Base-by-base conservation (phyloP, 495 filamentous ascomycete genomes). In the Aspergillus homomorphus region DNA sequence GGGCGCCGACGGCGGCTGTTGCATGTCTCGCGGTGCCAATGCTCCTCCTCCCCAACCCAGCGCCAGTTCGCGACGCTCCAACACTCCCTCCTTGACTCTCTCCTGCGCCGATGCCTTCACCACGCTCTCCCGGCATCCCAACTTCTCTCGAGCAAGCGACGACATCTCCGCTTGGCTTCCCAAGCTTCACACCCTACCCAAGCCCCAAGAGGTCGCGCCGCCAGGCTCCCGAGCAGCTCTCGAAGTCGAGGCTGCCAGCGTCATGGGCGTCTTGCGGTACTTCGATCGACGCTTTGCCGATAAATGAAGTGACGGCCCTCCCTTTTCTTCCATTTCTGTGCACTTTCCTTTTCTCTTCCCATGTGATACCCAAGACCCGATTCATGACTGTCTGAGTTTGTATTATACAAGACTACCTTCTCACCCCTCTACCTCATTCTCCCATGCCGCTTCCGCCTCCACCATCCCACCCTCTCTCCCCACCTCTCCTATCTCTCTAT, bases 181-280 rank as follows among this genome's bases (percentile, higher is more conserved):
- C 1, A 87, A 87, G 66, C 82, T 93, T 6, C 79, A 85, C 61
- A 84, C 88, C 15, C 75, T 86, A 9, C 74, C 77, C 10, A 70
- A 74, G 20, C 73, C 77, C 1, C 67, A 63, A 14, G 74, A 77
- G 6, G 59, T 73, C n/a, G 69, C 69, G 12, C 63, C 66, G 4
- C 61, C 68, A 6, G 65, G 51, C 6, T 62, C 66, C 16, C 77
- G 85, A 57, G 81, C 80, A 20, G 86, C 88, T 6, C 84, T 91
- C 62, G 88, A 93, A 66, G 86, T 96, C 9, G 90, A 96, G 66
- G 88, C 90, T 1, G 89, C 89, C 4, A 92, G 88, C 67, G 89
- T 96, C 23, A 91, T 93, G 87, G 85, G 86, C 42, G 90, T 94
- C 26, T 69, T 96, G 55, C 89, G 88, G 61, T 86, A 87, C 56